Evolutionary conservation across 257 asterid genomes (phyloP).

Genomic region (Nicotiana tomentosiformis): DNA sequence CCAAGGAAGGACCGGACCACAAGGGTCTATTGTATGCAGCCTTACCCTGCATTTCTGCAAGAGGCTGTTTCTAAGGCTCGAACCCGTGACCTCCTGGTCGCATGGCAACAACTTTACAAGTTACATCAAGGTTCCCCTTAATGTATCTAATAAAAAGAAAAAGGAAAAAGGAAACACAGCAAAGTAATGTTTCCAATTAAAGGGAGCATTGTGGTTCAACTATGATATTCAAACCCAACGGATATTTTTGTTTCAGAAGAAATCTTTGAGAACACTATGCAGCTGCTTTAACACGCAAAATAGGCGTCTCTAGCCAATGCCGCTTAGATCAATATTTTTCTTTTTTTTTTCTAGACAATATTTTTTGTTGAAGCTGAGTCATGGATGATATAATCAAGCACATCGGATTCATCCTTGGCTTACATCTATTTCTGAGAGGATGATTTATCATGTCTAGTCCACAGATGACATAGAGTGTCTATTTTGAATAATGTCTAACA

Average conservation of each 20-base stretch:
- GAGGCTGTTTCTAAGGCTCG: too few relatives aligned
- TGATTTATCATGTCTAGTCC: not conserved
- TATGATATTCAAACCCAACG: not conserved
- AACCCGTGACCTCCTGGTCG: too few relatives aligned
- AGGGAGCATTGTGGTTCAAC: not conserved
- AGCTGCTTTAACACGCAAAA: not conserved
- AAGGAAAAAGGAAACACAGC: not conserved
- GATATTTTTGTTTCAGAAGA: not conserved
- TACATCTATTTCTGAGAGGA: not conserved
- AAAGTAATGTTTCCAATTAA: not conserved
- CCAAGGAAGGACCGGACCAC: too few relatives aligned
- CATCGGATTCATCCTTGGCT: not conserved
- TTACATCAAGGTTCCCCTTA: too few relatives aligned
- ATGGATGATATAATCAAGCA: not conserved
- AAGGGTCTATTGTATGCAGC: too few relatives aligned
- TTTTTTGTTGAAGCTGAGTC: not conserved
- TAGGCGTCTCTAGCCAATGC: not conserved
- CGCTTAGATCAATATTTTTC: not conserved
- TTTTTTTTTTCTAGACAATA: not conserved
- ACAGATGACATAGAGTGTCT: not conserved
- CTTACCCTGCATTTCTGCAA: too few relatives aligned
- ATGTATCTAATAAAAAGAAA: not conserved
- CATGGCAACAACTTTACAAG: too few relatives aligned
- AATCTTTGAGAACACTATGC: not conserved
- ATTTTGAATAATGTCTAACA: not conserved